Evolutionary conservation across 1,139 yeast genomes (phyloP).

Genomic region (Saccharomyces hybrid): DNA sequence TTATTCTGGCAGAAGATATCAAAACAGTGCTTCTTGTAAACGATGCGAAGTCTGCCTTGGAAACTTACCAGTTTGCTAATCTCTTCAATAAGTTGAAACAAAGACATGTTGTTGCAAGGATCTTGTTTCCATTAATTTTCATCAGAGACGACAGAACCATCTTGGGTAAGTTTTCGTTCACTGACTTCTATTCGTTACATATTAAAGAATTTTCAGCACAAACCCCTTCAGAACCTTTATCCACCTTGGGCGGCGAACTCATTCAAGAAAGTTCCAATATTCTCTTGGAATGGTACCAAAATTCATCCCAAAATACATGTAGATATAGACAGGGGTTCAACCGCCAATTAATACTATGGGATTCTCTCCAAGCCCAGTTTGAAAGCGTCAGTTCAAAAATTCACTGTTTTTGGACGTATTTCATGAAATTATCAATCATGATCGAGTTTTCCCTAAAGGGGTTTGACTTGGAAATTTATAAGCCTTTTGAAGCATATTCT

Average conservation of each 20-base stretch:
- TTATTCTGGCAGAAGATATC: slow-evolving; percentile 28
- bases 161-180: slow-evolving; percentile 33
- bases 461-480: slow-evolving; percentile 67
- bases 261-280: slow-evolving; percentile 30
- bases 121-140: slow-evolving; percentile 51
- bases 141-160: slow-evolving; percentile 54
- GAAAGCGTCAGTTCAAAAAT: slow-evolving; percentile 46
- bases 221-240: slow-evolving; percentile 3
- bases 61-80: slow-evolving; percentile 27
- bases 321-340: slow-evolving; percentile 71
- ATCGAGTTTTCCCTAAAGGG: slow-evolving; percentile 65
- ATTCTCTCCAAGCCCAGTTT: slow-evolving; percentile 64
- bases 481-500: slow-evolving; percentile 58
- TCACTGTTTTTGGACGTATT: slow-evolving; percentile 46
- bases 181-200: slow-evolving; percentile 29
- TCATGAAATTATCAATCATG: slow-evolving; percentile 62
- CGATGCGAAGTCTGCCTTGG: slow-evolving; percentile 30
- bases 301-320: slow-evolving; percentile 65
- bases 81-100: slow-evolving; percentile 30
- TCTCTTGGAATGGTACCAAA: slow-evolving; percentile 48
- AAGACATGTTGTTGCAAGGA: slow-evolving; percentile 50
- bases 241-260: neutral
- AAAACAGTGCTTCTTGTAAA: slow-evolving; percentile 35
- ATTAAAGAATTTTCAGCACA: slow-evolving; percentile 26
- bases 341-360: slow-evolving; percentile 57